Base-by-base conservation (phyloP, 495 filamentous ascomycete species). In the Talaromyces nanjingensis region DNA sequence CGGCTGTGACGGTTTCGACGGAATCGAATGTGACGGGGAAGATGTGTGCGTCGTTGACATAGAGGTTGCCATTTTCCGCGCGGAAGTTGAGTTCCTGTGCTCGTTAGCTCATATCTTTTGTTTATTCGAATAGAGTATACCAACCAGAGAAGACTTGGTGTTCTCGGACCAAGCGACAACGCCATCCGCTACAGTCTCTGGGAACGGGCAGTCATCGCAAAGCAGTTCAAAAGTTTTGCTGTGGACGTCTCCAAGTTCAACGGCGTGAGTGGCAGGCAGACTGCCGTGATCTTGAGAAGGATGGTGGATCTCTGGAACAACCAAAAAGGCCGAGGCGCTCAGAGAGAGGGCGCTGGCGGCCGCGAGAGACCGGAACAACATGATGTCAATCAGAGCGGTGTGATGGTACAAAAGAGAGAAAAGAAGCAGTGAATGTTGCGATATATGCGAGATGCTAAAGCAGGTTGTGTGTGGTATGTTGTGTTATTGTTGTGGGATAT, bases 141-240 rank as follows among this genome's bases (percentile, higher is more conserved):
- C 53, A 72, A 80, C 78, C 67, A 80, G 65, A 31, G 71, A 70
- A 2, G 77, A 74, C 57, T 72, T 65, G 65, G 71, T 72, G 68
- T 70, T 72, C 61, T 78, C 71, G 67, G 70, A 66, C 73, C 72
- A 75, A 72, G 66, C 72, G 68, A 73, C 70, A 20, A 62, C 62
- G 5, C 75, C 76, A 64, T 74, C 69, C 14, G 70, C 65, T 9
- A 64, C 67, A 22, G 70, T 65, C 68, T 71, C 69, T 42, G 69
- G 77, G 74, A 77, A 79, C 0, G 78, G 80, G 61, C 81, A 84
- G 27, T 77, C 77, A 24, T 73, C 73, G 68, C 81, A 84, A 45
- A 73, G 69, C 9, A 84, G 66, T 11, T 72, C 69, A 47, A 84
- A 64, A 5, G 69, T 65, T 54, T 73, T 69, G 55, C 72, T 69